phyloP scores from a whole-genome alignment of 495 filamentous ascomycete species.

The Tuber umbilicatum region DNA sequence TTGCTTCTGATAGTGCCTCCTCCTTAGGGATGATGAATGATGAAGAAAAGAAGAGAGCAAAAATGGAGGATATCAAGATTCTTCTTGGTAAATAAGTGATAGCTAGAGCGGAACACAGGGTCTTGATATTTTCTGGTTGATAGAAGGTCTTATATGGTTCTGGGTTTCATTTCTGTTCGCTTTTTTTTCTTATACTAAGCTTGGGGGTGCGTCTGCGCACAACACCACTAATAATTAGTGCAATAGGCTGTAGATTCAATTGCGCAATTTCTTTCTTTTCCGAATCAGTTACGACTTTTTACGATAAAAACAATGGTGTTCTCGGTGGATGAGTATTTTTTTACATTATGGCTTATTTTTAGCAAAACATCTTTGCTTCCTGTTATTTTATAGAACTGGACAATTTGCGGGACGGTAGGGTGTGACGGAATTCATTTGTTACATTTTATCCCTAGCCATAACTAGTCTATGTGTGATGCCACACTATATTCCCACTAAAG shows the following conservation, averaged over 20 bases:
- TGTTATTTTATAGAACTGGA: neutral
- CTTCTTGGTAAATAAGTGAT: slow-evolving; percentile 51
- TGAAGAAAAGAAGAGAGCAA: slow-evolving; percentile 82
- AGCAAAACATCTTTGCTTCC: neutral
- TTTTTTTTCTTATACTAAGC: neutral
- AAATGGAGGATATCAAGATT: slow-evolving; percentile 90
- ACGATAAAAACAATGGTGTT: neutral
- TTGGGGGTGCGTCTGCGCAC: neutral
- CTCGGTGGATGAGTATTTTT: neutral
- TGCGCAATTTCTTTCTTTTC: neutral
- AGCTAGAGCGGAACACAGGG: neutral
- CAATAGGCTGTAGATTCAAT: neutral
- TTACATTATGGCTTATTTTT: neutral
- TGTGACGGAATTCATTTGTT: neutral
- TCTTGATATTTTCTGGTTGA: neutral
- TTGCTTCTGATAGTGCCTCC: slow-evolving; percentile 60
- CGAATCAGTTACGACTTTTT: neutral
- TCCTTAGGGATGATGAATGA: slow-evolving; percentile 89
- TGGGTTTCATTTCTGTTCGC: neutral
- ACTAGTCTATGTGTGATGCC: neutral
- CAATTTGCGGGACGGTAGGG: neutral
- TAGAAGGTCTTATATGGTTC: neutral
- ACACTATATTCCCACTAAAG: neutral
- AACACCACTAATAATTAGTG: neutral
- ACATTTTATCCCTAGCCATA: neutral